Percentiles rank a stretch among this genome's conserved stretches.
phyloP scores from a whole-genome alignment of 148 eudicot species.

The Arbutus unedo region DNA sequence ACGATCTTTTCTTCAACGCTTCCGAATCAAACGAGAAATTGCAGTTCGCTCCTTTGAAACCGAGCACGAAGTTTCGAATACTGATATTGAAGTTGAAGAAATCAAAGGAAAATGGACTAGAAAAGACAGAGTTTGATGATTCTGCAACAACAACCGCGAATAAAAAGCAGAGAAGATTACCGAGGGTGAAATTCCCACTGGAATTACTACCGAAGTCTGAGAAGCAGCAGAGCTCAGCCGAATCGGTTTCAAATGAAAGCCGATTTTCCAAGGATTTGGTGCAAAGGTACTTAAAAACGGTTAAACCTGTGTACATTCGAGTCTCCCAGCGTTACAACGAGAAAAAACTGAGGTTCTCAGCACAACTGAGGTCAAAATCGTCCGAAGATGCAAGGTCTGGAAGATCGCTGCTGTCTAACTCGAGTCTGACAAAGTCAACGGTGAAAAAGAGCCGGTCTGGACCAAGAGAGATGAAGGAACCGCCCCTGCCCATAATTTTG shows the following conservation, averaged over 20 bases:
- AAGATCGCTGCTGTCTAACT: conserved; percentile 9
- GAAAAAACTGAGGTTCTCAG: conserved; percentile 36
- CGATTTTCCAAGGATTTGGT: conserved; percentile 49
- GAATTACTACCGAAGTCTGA: conserved; percentile 42
- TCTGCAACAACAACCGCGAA: neutral
- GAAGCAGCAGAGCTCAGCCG: neutral
- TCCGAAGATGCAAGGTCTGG: conserved; percentile 12
- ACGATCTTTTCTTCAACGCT: conserved; percentile 54
- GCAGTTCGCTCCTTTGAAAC: conserved; percentile 33
- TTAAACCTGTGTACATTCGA: conserved; percentile 61
- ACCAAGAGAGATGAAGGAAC: conserved; percentile 7
- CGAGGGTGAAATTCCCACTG: conserved; percentile 47
- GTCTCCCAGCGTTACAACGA: conserved; percentile 47
- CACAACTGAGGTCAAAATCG: conserved; percentile 21
- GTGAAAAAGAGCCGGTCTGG: neutral
- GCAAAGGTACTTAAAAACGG: conserved; percentile 64
- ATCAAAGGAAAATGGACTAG: conserved; percentile 25
- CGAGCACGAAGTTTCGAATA: conserved; percentile 58
- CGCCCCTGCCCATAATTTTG: neutral
- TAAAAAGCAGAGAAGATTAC: conserved; percentile 29
- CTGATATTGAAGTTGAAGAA: conserved; percentile 65
- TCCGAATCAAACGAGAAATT: conserved; percentile 29
- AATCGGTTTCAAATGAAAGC: conserved; percentile 26
- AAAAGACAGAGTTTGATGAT: neutral
- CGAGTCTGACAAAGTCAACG: neutral